Evolutionary conservation across 2,329 filamentous ascomycete species (phyloP), one percentile per base, ranked within the genome.

Genomic region (Sordariomycetes sp.): DNA sequence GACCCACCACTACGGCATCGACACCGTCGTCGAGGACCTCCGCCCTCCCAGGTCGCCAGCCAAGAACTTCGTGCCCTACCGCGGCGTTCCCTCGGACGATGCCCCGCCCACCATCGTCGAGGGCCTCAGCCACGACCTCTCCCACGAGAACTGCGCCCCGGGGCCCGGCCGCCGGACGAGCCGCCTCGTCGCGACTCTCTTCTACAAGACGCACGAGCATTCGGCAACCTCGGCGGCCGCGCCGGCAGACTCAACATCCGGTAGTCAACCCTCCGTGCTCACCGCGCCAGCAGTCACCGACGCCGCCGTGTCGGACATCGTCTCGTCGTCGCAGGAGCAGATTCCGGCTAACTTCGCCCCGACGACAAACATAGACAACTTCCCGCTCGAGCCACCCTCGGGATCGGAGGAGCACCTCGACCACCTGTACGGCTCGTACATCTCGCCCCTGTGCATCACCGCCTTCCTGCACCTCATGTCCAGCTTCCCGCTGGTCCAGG

Each of bases 381-480:
- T 83, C 63, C 80, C 82, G 25, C 74, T 84, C 55, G 80, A 85
- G 66, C 76, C 79, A 59, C 75, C 81, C 59, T 74, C 76, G 57
- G 69, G 75, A 62, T 76, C 82, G 65, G 70, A 78, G 63, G 75
- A 84, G 68, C 73, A 81, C 58, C 76, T 85, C 56, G 82, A 86
- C 64, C 80, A 84, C 60, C 75, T 85, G 20, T 86, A 86, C 63
- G 82, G 82, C 60, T 82, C 80, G 22, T 83, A 83, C 64, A 78
- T 85, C 65, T 84, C 81, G 20, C 80, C 82, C 6, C 73, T 85
- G 60, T 85, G 82, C 69, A 77, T 84, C 60, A 81, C 81, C 10
- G 82, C 81, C 15, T 86, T 86, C 66, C 74, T 86, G 24, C 81
- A 85, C 64, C 76, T 86, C 60, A 84, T 85, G 76, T 80, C 80